Base-by-base conservation (phyloP, 2,329 filamentous ascomycete species). In the Colletotrichum trifolii region DNA sequence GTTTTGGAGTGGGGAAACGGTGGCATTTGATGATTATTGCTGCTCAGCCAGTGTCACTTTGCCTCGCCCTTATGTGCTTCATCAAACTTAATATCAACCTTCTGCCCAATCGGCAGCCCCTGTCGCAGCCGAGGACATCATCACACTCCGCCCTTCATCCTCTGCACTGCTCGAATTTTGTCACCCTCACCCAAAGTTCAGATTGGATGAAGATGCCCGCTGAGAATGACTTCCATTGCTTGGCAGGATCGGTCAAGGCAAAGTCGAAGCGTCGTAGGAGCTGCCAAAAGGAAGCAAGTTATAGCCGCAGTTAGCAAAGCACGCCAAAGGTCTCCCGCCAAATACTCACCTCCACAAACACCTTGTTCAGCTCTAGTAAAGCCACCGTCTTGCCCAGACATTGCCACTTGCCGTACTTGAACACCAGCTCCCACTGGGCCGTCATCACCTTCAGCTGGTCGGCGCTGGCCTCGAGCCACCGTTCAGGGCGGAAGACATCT, bases 311-410 rank as follows among this genome's bases (percentile, higher is more conserved):
- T 42, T 52, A 11, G 38, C 11, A 17, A 17, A 25, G 15, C 42
- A 13, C 6, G 13, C 11, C 11, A 15, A 43, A 15, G 36, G 33
- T 52, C 15, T 36, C 35, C 15, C 33, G 45, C 3, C 25, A 34
- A 54, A 12, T 12, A 61, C 75, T 71, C 67, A 82, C 79, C 76
- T 81, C 78, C 39, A 79, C 76, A 61, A 81, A 72, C 3, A 78
- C 70, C 70, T 83, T 83, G 67, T 80, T 77, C 57, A 83, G 66
- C 71, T 82, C 80, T 65, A 83, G 76, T 64, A 78, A 68, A 8
- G 80, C 81, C 48, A 83, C 77, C 25, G 76, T 74, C 69, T 77
- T 81, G 6, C 83, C 83, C n/a, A 84, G 69, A 66, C 83, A 84
- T 68, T 75, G 71, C 63, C 75, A 80, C 50, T 75, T 76, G 5